Evolutionary conservation across 805 yeast species (phyloP).

Genomic region (Candida nemodendra): DNA sequence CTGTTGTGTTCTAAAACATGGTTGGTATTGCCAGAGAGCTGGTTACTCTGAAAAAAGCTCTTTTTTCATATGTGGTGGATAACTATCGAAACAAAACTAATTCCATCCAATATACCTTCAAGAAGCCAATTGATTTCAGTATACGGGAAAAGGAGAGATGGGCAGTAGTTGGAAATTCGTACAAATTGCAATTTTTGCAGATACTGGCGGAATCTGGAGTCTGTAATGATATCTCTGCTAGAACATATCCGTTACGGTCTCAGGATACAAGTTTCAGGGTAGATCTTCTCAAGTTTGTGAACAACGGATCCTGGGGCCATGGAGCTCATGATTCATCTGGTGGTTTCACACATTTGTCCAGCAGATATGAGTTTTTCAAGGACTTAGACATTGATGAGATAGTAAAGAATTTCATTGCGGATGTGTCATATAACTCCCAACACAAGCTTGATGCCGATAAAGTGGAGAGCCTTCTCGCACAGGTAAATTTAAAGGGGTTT

Average conservation of each 20-base stretch:
- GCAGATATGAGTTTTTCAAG: conserved; percentile 83
- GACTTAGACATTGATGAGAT: conserved; percentile 75
- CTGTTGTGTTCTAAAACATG: too few species aligned
- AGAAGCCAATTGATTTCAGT: conserved; percentile 39
- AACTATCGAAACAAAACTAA: background rate
- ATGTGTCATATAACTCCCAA: conserved; percentile 47
- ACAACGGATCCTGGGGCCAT: conserved; percentile 35
- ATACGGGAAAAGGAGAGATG: conserved; percentile 42
- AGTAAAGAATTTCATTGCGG: conserved; percentile 58
- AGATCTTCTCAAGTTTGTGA: conserved; percentile 38
- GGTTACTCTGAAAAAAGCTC: conserved; percentile 13
- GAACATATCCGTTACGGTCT: conserved; percentile 52
- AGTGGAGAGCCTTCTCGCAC: conserved; percentile 43
- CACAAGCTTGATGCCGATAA: conserved; percentile 35
- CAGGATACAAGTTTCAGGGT: conserved; percentile 44
- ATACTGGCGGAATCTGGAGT: conserved; percentile 56
- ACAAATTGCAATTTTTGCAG: conserved; percentile 53
- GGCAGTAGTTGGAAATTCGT: conserved; percentile 53
- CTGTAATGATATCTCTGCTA: conserved; percentile 46
- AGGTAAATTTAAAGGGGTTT: conserved; percentile 55
- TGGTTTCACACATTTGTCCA: conserved; percentile 71
- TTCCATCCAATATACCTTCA: conserved; percentile 30
- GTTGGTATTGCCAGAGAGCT: too few species aligned
- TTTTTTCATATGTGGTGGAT: conserved; percentile 11
- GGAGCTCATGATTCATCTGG: conserved; percentile 40